phyloP scores from a whole-genome alignment of 192 early-diverging fungal genomes.

The Coemansia sp. region DNA sequence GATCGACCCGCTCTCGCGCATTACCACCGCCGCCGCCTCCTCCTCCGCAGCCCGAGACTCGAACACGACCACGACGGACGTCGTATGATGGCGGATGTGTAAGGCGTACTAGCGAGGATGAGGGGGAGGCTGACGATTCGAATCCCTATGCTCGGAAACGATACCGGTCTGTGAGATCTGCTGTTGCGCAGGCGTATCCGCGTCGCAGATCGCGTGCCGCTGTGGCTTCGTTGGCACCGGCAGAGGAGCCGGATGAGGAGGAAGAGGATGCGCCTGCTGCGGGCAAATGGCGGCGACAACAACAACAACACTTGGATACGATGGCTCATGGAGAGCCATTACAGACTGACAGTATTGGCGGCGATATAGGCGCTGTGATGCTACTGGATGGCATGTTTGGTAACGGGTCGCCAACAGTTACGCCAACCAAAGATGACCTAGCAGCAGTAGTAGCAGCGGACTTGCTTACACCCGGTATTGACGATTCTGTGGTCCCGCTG shows the following conservation, averaged over 20 bases:
- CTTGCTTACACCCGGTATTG: slow-evolving; percentile 7
- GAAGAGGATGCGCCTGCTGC: slow-evolving; percentile 3
- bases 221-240: slow-evolving; percentile 6
- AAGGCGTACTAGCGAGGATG: not conserved
- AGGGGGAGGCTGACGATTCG: slow-evolving; percentile 5
- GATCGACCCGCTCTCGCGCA: not conserved
- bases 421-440: slow-evolving; percentile 25
- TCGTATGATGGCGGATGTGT: slow-evolving; percentile 31
- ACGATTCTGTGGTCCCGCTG: slow-evolving; percentile 2
- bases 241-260: not conserved
- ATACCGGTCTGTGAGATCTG: slow-evolving; percentile 43
- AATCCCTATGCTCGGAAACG: slow-evolving; percentile 50
- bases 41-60: not conserved
- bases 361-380: slow-evolving; percentile 31
- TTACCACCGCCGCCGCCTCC: not conserved
- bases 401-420: slow-evolving; percentile 4
- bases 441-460: slow-evolving; percentile 24
- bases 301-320: not conserved
- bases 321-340: not conserved
- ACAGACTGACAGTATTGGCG: not conserved
- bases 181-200: slow-evolving; percentile 38
- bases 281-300: slow-evolving; percentile 31
- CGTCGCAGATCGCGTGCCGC: slow-evolving; percentile 5
- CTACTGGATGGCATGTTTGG: slow-evolving; percentile 42
- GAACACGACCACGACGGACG: slow-evolving; percentile 38